These are phyloP conservation scores for Suhomyces xylopsoci DNA, from an alignment of 805 yeast species.

Conservation along the genomic window DNA sequence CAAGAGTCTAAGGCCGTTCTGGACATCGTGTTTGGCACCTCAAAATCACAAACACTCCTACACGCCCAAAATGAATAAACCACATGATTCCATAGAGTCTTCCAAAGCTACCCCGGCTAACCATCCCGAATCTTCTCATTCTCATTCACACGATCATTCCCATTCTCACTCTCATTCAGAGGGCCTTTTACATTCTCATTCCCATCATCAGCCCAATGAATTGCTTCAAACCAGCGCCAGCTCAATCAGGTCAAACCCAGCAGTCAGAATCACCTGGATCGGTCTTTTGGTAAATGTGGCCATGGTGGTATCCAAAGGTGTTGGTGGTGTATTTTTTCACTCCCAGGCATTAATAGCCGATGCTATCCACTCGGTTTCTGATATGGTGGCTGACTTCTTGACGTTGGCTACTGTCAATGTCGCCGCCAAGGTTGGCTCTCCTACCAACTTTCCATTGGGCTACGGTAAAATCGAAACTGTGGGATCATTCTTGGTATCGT, in stretches of 20 bases:
- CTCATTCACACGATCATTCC: neutral
- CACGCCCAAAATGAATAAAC: neutral
- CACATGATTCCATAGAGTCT: neutral
- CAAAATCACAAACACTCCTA: neutral
- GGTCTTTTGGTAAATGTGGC: conserved; percentile 82
- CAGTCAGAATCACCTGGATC: conserved; percentile 88
- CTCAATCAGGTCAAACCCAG: conserved; percentile 58
- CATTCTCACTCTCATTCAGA: neutral
- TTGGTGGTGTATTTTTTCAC: conserved; percentile 89
- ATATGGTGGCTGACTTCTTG: conserved; percentile 82
- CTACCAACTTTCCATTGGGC: conserved; percentile 76
- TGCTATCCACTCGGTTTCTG: conserved; percentile 89
- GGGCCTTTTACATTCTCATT: conserved; percentile 23
- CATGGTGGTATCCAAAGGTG: conserved; percentile 81
- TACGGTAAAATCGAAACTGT: conserved; percentile 91
- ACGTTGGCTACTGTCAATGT: conserved; percentile 87
- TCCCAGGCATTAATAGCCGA: conserved; percentile 94
- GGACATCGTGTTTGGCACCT: neutral
- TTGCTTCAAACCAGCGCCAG: conserved; percentile 26
- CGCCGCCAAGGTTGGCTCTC: conserved; percentile 53
- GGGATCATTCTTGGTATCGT: conserved; percentile 86
- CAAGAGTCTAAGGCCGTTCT: neutral
- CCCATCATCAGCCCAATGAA: conserved; percentile 49
- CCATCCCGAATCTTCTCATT: neutral
- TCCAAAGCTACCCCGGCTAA: neutral